phyloP scores from a whole-genome alignment of 805 yeast genomes.

The Pichia cabralensis region DNA sequence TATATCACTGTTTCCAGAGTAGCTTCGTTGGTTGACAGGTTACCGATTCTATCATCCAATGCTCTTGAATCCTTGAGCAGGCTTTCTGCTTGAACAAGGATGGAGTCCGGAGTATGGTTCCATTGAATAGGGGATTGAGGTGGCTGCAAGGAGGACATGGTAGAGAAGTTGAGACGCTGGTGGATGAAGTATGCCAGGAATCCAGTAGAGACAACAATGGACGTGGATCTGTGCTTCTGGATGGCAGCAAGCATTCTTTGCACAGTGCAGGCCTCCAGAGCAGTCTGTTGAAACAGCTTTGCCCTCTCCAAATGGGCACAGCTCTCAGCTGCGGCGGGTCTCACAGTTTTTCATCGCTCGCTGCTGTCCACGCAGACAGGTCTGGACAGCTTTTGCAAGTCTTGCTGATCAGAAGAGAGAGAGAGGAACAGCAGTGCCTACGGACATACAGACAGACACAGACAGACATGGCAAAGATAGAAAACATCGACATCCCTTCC shows the following conservation, averaged over 20 bases:
- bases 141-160: conserved; percentile 46
- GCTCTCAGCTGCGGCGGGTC: too few species aligned
- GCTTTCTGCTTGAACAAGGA: conserved; percentile 33
- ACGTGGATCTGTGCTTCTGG: too few species aligned
- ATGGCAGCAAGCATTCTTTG: too few species aligned
- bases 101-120: conserved; percentile 46
- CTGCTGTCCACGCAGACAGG: too few species aligned
- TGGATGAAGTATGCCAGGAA: conserved; percentile 6
- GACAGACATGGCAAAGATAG: conserved; percentile 18
- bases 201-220: conserved; percentile 6
- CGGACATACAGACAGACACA: neutral
- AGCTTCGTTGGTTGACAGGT: conserved; percentile 31
- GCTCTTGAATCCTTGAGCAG: conserved; percentile 33
- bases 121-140: conserved; percentile 43
- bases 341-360: too few species aligned
- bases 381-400: too few species aligned
- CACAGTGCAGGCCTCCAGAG: too few species aligned
- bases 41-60: conserved; percentile 46
- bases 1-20: conserved; percentile 46
- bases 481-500: conserved; percentile 43
- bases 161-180: conserved; percentile 20
- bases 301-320: too few species aligned
- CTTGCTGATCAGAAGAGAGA: too few species aligned
- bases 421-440: too few species aligned
- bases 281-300: too few species aligned